Conservation (phyloP, 805 yeast species). For the Candida peoriensis region DNA sequence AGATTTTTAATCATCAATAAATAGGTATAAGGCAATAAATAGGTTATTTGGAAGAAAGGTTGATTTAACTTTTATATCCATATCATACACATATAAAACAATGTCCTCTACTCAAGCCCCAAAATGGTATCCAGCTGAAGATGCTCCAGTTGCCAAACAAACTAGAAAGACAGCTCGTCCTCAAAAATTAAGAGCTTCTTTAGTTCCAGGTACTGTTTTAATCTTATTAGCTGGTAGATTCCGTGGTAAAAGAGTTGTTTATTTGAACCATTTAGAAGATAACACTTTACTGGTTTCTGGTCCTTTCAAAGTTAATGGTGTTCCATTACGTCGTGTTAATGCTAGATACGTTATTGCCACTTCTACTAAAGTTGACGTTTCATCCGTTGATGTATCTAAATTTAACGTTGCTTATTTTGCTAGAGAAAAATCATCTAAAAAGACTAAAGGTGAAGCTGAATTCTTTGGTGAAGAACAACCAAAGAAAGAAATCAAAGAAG, state of each 20-base stretch:
- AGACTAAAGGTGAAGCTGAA: constrained; percentile 85
- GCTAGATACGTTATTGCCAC: constrained; percentile 99
- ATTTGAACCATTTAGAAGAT: constrained; percentile 95
- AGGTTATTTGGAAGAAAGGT: too few relatives aligned
- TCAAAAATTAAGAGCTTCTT: constrained; percentile 90
- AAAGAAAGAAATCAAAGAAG: constrained; percentile 86
- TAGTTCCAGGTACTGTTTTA: constrained; percentile 97
- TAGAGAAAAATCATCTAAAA: constrained; percentile 83
- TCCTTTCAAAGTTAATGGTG: constrained; percentile 99
- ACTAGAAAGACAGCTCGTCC: constrained; percentile 90
- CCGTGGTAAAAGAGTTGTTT: constrained; percentile 99
- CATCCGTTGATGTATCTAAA: constrained; percentile 79
- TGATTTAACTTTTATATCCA: constrained; percentile 3
- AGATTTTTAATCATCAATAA: too few relatives aligned
- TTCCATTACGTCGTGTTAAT: constrained; percentile 98
- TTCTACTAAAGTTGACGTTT: constrained; percentile 83
- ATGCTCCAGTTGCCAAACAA: constrained; percentile 80
- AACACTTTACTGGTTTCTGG: constrained; percentile 96
- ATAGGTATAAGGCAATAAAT: too few relatives aligned
- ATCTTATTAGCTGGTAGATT: constrained; percentile 98
- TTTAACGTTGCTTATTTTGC: constrained; percentile 95
- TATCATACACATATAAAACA: constrained; percentile 3
- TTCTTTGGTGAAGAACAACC: constrained; percentile 74
- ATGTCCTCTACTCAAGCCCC: constrained; percentile 49
- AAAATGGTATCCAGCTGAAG: constrained; percentile 94